Conservation (phyloP, 495 filamentous ascomycete genomes). For the Tetracladium setigerum region DNA sequence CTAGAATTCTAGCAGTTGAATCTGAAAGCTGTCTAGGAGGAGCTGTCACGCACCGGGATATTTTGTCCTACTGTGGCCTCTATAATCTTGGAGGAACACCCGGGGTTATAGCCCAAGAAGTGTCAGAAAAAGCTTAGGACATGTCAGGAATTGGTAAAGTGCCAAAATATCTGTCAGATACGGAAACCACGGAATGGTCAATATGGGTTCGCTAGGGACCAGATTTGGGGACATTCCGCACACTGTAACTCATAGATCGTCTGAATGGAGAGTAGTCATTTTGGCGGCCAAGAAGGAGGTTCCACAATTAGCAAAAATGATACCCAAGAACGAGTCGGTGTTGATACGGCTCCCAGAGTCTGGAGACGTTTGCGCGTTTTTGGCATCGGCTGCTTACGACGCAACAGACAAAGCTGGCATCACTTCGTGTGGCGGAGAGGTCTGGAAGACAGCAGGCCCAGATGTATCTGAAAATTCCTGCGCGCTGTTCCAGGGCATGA, state of each 20-base stretch:
- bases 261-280: not conserved
- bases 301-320: not conserved
- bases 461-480: not conserved
- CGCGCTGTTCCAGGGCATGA: not conserved
- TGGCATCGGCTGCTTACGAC: not conserved
- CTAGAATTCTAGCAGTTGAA: not conserved
- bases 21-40: not conserved
- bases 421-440: not conserved
- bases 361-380: not conserved
- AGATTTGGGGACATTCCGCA: not conserved
- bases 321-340: not conserved
- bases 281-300: not conserved
- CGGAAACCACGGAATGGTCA: not conserved
- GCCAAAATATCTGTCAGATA: not conserved
- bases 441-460: not conserved
- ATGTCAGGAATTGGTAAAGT: not conserved
- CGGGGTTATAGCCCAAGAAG: not conserved
- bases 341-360: not conserved
- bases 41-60: not conserved
- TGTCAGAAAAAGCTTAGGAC: not conserved
- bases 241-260: not conserved
- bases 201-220: not conserved
- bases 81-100: not conserved
- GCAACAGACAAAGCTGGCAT: not conserved
- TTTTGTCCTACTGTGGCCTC: not conserved